Percentiles rank a stretch among this genome's conserved stretches.
Evolutionary conservation across 2,329 filamentous ascomycete genomes (phyloP).

Genomic region (Chalaropsis ovoidea): DNA sequence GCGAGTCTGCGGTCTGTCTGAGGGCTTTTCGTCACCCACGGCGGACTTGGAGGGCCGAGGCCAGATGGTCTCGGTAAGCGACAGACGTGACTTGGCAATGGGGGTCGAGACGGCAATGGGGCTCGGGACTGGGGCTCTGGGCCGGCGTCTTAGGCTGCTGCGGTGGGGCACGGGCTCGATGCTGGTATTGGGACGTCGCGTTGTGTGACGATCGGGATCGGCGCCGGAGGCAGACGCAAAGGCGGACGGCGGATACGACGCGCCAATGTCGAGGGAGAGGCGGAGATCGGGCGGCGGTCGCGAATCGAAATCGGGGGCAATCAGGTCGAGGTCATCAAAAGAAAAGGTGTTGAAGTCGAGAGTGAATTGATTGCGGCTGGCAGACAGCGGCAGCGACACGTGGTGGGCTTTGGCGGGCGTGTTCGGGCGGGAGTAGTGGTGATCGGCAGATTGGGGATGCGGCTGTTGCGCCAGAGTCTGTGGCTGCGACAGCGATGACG

Average conservation of each 20-base stretch:
- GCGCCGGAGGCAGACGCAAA: background rate
- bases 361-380: constrained; percentile 21
- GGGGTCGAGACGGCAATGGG: background rate
- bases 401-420: constrained; percentile 20
- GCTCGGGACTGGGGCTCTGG: background rate
- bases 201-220: constrained; percentile 3
- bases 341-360: constrained; percentile 22
- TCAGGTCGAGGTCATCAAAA: constrained; percentile 20
- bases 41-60: constrained; percentile 9
- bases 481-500: background rate
- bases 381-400: constrained; percentile 23
- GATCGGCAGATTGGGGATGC: constrained; percentile 8
- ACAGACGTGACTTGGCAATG: constrained; percentile 20
- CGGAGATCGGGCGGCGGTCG: constrained; percentile 11
- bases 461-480: background rate
- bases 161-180: background rate
- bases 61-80: constrained; percentile 22
- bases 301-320: constrained; percentile 14
- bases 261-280: constrained; percentile 14
- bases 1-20: background rate
- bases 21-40: constrained; percentile 25
- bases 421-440: background rate
- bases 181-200: background rate
- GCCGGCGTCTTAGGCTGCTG: background rate
- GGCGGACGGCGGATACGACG: background rate